Base-by-base conservation (phyloP, 805 yeast genomes). In the Monosporozyma yasuniensis region DNA sequence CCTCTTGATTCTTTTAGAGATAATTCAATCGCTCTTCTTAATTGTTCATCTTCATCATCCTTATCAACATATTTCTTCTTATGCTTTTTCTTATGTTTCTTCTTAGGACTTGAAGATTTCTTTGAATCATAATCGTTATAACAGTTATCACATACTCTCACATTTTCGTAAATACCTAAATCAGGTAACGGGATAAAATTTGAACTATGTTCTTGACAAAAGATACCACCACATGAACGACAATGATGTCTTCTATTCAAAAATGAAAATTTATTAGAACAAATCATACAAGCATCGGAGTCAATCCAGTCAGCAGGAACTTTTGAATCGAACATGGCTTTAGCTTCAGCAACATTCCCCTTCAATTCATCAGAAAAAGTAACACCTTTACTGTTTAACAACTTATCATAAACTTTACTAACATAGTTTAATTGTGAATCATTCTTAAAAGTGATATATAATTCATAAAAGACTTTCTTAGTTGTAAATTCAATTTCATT, bases 231-330 rank as follows among this genome's bases (percentile, higher is more conserved):
- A 69, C 99, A 93, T 47, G 95, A 84, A 48, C 99, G 77, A 67
- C 99, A 93, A 68, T 93, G 99, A 66, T 93, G 99, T 64, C 91
- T 89, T 61, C 99, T 76, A 64, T 87, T 89, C 52, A 90, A 71
- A 63, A 91, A 76, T 1, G 93, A 73, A 62, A 93, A 93, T 14
- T 82, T 70, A 41, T 75, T 79, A 47, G 95, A 88, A 57, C 97
- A 88, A 49, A 87, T 80, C 97, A 93, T 90, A 67, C 99, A 93
- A 3, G 87, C 87, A 58, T 88, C 96, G 10, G 90, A 84, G 61
- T 93, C 99, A 21, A 86, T 83, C 99, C 99, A 93, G 58, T 89
- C 97, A 0, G 99, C 98, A 1, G 99, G 97, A 4, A 90, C 90
- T 53, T 81, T 84, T 1, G 96, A 79, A 59, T 91, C 97, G 46